These are phyloP conservation scores for Ephemerocybe angulata DNA, from an alignment of 768 basidiomycete species.

Conservation along the genomic window DNA sequence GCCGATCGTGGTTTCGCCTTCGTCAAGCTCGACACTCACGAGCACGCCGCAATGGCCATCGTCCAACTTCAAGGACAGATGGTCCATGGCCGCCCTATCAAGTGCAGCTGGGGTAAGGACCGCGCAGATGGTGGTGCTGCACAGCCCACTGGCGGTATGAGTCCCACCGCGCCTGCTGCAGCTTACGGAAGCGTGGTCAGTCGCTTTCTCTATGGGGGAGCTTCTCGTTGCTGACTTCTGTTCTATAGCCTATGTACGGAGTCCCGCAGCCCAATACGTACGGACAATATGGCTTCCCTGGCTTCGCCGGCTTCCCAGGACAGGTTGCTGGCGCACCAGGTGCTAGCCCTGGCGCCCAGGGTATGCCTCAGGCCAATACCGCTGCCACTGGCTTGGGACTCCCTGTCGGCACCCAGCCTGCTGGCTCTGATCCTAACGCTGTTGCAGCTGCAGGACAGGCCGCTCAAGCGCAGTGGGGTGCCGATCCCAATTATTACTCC, in stretches of 20 bases:
- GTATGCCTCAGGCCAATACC: constrained; percentile 56
- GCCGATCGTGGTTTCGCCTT: constrained; percentile 98
- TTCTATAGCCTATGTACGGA: constrained; percentile 76
- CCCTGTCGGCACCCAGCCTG: constrained; percentile 53
- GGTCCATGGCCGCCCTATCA: constrained; percentile 96
- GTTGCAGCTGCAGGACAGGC: constrained; percentile 53
- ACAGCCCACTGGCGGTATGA: constrained; percentile 47
- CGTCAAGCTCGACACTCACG: constrained; percentile 97
- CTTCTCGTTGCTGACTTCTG: constrained; percentile 7
- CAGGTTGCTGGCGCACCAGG: constrained; percentile 49
- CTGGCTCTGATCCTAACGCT: constrained; percentile 51
- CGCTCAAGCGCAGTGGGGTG: constrained; percentile 75
- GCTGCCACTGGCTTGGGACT: constrained; percentile 54
- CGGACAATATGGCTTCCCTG: constrained; percentile 75
- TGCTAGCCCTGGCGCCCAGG: constrained; percentile 49
- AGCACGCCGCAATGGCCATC: constrained; percentile 97
- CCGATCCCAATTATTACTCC: constrained; percentile 75
- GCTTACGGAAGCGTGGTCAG: constrained; percentile 82
- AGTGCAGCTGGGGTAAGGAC: constrained; percentile 99
- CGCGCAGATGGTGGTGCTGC: constrained; percentile 68
- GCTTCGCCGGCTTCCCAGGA: constrained; percentile 67
- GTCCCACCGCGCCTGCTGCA: constrained; percentile 56
- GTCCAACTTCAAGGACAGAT: constrained; percentile 95
- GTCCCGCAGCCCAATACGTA: constrained; percentile 82
- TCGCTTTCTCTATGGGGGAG: constrained; percentile 5